Evolutionary conservation across 73 alveolate species (phyloP), one percentile per base, ranked within the genome.

Genomic region (Paraurostyla sp.): DNA sequence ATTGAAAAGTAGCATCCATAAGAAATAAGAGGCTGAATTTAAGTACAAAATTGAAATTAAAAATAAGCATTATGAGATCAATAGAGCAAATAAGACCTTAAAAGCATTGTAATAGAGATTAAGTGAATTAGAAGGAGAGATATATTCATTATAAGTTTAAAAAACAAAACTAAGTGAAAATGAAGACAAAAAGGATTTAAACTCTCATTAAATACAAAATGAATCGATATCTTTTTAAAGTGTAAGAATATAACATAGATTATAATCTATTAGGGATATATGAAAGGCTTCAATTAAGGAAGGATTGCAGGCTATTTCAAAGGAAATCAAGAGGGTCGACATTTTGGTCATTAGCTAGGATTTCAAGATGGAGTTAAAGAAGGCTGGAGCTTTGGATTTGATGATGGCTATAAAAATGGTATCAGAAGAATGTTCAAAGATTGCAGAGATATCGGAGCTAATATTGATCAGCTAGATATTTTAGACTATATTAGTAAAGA

Each of bases 301-400:
- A 46, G 65, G n/a, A 1, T 23, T 2, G 22, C 54, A 2, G 93
- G 83, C 7, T 85, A 85, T 59, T 85, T 85, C 73, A 85, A 85
- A 71, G 93, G 93, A 33, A 48, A 54, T 45, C 57, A 65, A 27
- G 93, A 85, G 43, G 68, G 60, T 0, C 62, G 71, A 33, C 93
- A 85, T 62, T 69, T 85, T 33, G 93, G 93, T 18, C 93, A 85
- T 32, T 52, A 85, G 43, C 23, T n/a, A 71, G 93, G 93, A 0
- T 85, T 85, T 38, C 30, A 52, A 32, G 93, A 85, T 45, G 93
- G 93, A 49, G 78, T 83, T 1, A 40, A 81, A 29, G 91, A 81
- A 58, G 91, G 91, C 2, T 83, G 92, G 92, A 73, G 58, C 57
- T 63, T 83, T 25, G 92, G 92, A 40, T 81, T 33, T 57, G 91